Conservation (phyloP, 2,329 filamentous ascomycete species). For the Bimuria novae-zelandiae region DNA sequence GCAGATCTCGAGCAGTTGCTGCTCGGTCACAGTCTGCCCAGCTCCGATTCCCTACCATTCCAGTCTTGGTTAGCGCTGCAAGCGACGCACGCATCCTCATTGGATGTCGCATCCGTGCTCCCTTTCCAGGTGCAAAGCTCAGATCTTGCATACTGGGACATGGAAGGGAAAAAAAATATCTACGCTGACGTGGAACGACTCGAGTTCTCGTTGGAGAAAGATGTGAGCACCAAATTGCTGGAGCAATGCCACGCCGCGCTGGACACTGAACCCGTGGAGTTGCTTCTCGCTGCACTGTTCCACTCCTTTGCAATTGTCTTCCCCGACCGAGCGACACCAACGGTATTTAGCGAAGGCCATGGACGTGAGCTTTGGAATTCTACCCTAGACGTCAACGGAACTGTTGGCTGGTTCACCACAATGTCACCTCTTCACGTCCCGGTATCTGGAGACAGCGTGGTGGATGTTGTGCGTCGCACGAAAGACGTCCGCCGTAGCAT, state of each 20-base stretch:
- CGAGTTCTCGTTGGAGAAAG: constrained; percentile 9
- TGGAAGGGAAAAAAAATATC: constrained; percentile 12
- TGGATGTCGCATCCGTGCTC: neutral
- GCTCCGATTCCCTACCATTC: constrained; percentile 9
- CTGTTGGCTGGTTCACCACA: constrained; percentile 26
- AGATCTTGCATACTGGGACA: constrained; percentile 21
- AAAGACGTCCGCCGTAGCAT: constrained; percentile 2
- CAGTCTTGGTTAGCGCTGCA: constrained; percentile 16
- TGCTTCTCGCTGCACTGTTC: constrained; percentile 23
- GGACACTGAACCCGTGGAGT: constrained; percentile 50
- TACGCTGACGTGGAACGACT: constrained; percentile 10
- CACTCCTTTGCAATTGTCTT: constrained; percentile 55
- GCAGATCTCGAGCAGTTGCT: constrained; percentile 44
- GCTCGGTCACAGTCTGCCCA: neutral
- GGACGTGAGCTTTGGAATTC: constrained; percentile 30
- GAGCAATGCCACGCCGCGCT: constrained; percentile 41
- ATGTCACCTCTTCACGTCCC: constrained; percentile 10
- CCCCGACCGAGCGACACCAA: constrained; percentile 52
- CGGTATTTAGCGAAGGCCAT: constrained; percentile 26
- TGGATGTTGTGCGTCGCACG: neutral
- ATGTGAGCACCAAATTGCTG: constrained; percentile 11
- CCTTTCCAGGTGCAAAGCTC: constrained; percentile 19
- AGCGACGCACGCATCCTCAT: neutral
- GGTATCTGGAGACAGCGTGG: neutral
- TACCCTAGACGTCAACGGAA: constrained; percentile 19